Evolutionary conservation across 2,329 filamentous ascomycete species (phyloP), one percentile per base, ranked within the genome.

Genomic region (Neofusicoccum sp.): DNA sequence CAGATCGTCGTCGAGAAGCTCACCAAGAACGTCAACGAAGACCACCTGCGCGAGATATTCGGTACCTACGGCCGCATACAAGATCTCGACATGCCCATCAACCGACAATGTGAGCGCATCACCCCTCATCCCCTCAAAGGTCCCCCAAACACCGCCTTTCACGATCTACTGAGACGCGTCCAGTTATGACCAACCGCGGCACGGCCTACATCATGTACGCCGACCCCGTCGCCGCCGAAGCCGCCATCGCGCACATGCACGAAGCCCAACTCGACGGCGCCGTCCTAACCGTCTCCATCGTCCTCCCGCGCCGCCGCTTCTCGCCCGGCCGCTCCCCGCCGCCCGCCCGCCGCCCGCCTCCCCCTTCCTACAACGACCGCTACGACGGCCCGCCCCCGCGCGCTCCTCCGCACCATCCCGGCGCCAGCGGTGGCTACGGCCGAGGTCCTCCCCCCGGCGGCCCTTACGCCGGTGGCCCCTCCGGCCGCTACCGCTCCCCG

Each of bases 1-100:
- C 70, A 97, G 91, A 93, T 99, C 74, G 92, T 99, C 16, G 90
- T 99, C 50, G 95, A 99, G 77, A 93, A 96, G 66, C 83, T 99
- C 72, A 96, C 94, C 3, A 97, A 96, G 77, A 98, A 97, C 72
- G 89, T 99, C 69, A 96, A 91, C 64, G 91, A 94, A 74, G 85
- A 86, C 16, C 95, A 99, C 71, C 81, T 99, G 6, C 85, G 87
- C 68, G 95, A 99, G 75, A 97, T 99, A 65, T 99, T 99, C 74
- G 90, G 91, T 54, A 84, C 86, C 41, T 99, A 95, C 74, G 95
- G 95, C 56, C 84, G 85, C 22, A 96, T 99, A 69, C 86, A 89
- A 70, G 92, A 95, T 69, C 81, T 99, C 28, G 92, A 97, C 71
- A 85, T 99, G 69, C 95, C 95, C 2, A 87, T 97, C 77, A 97